Percentiles rank a stretch among this genome's conserved stretches.
Evolutionary conservation across 257 asterid genomes (phyloP).

Genomic region (Mitragyna speciosa): DNA sequence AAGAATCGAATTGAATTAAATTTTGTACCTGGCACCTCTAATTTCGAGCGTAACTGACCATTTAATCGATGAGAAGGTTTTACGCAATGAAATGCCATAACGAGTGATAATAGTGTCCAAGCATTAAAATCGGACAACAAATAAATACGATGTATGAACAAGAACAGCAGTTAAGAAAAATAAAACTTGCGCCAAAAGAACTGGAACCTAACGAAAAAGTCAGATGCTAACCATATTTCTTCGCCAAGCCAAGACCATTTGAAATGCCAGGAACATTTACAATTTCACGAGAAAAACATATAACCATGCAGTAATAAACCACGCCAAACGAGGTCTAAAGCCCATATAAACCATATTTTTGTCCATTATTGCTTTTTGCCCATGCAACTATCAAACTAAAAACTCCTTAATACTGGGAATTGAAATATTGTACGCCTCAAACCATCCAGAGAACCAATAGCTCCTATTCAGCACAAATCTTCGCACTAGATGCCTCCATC

Average conservation of each 20-base stretch:
- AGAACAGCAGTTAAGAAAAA: neutral
- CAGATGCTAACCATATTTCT: neutral
- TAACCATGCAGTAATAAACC: neutral
- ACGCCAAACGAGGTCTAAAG: neutral
- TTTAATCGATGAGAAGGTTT: neutral
- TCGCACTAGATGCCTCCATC: constrained; percentile 79
- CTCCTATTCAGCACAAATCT: constrained; percentile 27
- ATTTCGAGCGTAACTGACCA: neutral
- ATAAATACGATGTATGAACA: neutral
- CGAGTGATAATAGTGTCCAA: neutral
- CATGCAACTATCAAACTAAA: neutral
- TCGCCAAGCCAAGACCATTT: neutral
- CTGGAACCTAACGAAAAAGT: neutral
- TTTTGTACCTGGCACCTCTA: too few species aligned
- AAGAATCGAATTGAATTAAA: too few species aligned
- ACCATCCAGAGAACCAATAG: neutral
- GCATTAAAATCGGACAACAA: neutral
- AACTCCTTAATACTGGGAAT: neutral
- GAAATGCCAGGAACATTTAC: constrained; percentile 3
- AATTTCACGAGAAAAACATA: neutral
- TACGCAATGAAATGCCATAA: neutral
- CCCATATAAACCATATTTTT: neutral
- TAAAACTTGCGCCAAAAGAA: too few species aligned
- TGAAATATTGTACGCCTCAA: neutral
- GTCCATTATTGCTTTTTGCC: neutral